Conservation (phyloP, 495 filamentous ascomycete genomes). For the Trichoderma erinaceum region DNA sequence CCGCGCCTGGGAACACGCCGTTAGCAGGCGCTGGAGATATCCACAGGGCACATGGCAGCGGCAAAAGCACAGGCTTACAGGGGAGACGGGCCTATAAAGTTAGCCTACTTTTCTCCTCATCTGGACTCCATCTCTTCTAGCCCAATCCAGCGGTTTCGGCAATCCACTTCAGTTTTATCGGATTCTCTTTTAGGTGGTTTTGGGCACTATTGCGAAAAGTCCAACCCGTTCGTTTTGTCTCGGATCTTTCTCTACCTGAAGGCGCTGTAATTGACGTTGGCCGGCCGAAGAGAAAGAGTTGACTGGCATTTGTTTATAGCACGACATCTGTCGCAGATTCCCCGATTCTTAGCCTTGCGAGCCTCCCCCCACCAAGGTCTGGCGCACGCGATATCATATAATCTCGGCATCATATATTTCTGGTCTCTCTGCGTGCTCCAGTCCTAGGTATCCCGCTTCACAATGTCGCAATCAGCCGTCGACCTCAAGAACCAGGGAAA, state of each 20-base stretch:
- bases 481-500: slow-evolving; percentile 91
- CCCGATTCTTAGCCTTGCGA: neutral
- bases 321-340: neutral
- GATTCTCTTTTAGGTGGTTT: neutral
- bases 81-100: slow-evolving; percentile 1
- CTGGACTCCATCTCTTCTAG: neutral
- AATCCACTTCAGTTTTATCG: slow-evolving; percentile 6
- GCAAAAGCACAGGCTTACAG: neutral
- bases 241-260: neutral
- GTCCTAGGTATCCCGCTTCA: neutral
- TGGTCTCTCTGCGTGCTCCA: neutral
- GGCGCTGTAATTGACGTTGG: neutral
- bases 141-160: slow-evolving; percentile 4
- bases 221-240: neutral
- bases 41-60: slow-evolving; percentile 14
- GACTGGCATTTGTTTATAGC: neutral
- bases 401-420: neutral
- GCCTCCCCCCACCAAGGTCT: neutral
- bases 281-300: neutral
- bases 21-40: neutral
- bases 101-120: neutral
- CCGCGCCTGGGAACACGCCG: neutral
- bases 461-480: slow-evolving; percentile 55
- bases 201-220: slow-evolving; percentile 9
- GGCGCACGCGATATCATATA: neutral